Percentiles rank a stretch among this genome's conserved stretches.
phyloP scores from a whole-genome alignment of 305 asterid genomes.

The Fraxinus nigra region DNA sequence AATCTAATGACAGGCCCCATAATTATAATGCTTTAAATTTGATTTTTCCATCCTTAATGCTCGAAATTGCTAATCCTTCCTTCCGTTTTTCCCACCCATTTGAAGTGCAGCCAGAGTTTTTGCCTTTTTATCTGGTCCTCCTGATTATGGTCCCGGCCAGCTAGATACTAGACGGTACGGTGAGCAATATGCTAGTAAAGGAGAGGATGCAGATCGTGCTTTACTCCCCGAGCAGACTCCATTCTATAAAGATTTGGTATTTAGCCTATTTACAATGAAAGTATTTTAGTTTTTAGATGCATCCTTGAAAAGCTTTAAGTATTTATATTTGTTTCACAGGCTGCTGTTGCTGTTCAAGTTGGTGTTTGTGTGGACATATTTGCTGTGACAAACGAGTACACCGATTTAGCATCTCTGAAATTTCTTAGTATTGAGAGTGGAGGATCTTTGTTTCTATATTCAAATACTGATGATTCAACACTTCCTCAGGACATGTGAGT shows the following conservation, averaged over 20 bases:
- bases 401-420: conserved; percentile 94
- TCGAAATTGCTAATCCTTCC: conserved; percentile 23
- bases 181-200: conserved; percentile 97
- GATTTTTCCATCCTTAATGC: conserved; percentile 22
- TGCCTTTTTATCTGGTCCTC: conserved; percentile 91
- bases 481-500: conserved; percentile 99
- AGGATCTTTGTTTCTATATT: conserved; percentile 87
- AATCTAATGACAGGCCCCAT: conserved; percentile 1
- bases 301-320: conserved; percentile 18
- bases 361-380: conserved; percentile 94
- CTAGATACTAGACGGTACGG: conserved; percentile 94
- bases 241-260: conserved; percentile 92
- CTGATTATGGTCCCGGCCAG: conserved; percentile 96
- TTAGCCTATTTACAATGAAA: conserved; percentile 19
- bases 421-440: conserved; percentile 98
- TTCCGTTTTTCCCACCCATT: conserved; percentile 28
- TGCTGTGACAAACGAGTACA: conserved; percentile 97
- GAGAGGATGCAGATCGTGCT: conserved; percentile 98
- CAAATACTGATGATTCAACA: conserved; percentile 92
- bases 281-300: conserved; percentile 23
- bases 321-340: conserved; percentile 58
- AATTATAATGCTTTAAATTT: not conserved
- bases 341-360: conserved; percentile 97
- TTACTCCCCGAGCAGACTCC: conserved; percentile 97
- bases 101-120: conserved; percentile 84